Evolutionary conservation across 257 asterid species (phyloP), one percentile per base, ranked within the genome.

Genomic region (Marsdenia floribunda): DNA sequence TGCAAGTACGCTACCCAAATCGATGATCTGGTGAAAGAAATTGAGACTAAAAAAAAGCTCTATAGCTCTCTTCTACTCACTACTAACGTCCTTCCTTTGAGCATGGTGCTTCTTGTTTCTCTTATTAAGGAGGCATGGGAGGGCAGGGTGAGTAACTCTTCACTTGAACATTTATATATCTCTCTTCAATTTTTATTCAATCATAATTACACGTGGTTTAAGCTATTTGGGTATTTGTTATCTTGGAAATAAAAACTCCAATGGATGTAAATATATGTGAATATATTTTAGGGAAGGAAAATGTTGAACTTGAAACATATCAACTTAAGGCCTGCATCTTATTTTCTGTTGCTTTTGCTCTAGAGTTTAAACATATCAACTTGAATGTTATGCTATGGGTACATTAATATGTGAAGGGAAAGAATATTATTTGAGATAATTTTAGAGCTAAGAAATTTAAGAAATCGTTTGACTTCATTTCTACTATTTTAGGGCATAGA

Each of bases 111-210:
- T 83, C 92, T 96, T 75, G 99, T 90, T 73, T 92, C 99, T 84
- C 95, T 96, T 75, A 46, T 91, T 75, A 96, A 96, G 87, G 99
- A 96, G 85, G 99, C 98, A 9, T 96, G 99, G 99, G 99, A 96
- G 87, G 99, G 93, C 73, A 93, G 98, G 99, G 99, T 96, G 83
- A 96, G 95, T 87, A 66, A 38, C 72, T 69, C 6, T 19, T 78
- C 67, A 8, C 64, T 71, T 59, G 65, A 54, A n/a, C 44, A 70
- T 22, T 61, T 67, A 15, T 77, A 55, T 24, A 9, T 38, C 35
- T 21, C 26, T 21, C n/a, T n/a, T 21, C 29, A 21, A 21, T 55
- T 55, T 3, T 37, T 37, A 21, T 52, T 10, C 10, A 24, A 33
- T 71, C 63, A 52, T 0, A 29, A 15, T 50, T 50, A 26, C 49